These are phyloP conservation scores for Phialemonium atrogriseum DNA, from an alignment of 2,329 filamentous ascomycete genomes.

Conservation along the genomic window DNA sequence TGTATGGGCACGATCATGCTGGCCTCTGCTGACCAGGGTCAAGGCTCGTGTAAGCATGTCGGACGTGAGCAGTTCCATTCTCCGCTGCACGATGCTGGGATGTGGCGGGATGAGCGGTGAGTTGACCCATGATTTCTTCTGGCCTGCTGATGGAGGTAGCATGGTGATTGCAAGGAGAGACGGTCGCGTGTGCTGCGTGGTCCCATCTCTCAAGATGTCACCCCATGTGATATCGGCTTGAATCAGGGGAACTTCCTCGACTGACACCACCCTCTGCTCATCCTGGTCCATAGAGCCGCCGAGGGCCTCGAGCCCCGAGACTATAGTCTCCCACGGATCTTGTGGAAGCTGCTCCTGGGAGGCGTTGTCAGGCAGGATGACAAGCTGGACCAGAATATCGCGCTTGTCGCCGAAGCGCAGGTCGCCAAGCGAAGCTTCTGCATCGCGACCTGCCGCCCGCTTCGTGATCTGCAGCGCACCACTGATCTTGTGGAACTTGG, in stretches of 20 bases:
- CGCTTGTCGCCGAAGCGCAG: constrained; percentile 89
- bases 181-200: constrained; percentile 75
- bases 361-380: constrained; percentile 79
- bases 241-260: constrained; percentile 90
- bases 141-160: constrained; percentile 60
- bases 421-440: constrained; percentile 86
- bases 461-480: constrained; percentile 95
- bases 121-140: constrained; percentile 55
- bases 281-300: constrained; percentile 83
- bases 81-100: constrained; percentile 86
- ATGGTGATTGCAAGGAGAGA: constrained; percentile 93
- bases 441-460: constrained; percentile 86
- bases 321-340: constrained; percentile 94
- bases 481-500: constrained; percentile 98
- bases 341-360: constrained; percentile 79
- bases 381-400: constrained; percentile 89
- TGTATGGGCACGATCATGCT: constrained; percentile 90
- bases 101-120: constrained; percentile 87
- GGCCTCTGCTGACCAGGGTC: constrained; percentile 80
- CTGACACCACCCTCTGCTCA: constrained; percentile 71
- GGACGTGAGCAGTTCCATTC: constrained; percentile 95
- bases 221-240: constrained; percentile 92
- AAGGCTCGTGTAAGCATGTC: constrained; percentile 94
- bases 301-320: constrained; percentile 88
- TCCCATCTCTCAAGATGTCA: constrained; percentile 84